Base-by-base conservation (phyloP, 805 yeast genomes). In the Pichia scutulata region DNA sequence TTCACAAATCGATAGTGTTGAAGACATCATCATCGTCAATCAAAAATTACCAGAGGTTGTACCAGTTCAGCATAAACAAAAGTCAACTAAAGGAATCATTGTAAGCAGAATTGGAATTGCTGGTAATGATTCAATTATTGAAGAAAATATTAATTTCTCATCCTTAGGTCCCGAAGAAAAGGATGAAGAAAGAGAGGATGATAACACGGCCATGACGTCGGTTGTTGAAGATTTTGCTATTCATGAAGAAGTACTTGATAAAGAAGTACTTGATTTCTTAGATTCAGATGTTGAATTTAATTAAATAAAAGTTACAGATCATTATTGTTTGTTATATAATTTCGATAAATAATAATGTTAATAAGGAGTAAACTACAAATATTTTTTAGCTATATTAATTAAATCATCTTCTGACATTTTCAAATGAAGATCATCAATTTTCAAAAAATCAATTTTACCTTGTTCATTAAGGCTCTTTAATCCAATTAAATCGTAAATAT, bases 341-440 rank as follows among this genome's bases (percentile, higher is more conserved):
- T 8, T 39, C 21, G 13, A 21, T 21, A 30, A 10, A 6, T 33
- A 16, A 4, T 44, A 30, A 46, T 26, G 24, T 19, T 7, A n/a
- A 23, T 10, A 41, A 14, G 14, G 22, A 19, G 7, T 30, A 30
- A 30, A 8, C 42, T 74, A 79, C 22, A 82, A 61, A 58, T 77
- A 82, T 48, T 63, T 62, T 16, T 54, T 52, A 3, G 77, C 76
- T 4, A 82, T 63, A 2, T 67, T 61, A 16, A 59, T 58, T 46
- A 85, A 64, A 51, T 78, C 75, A 2, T 68, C 70, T 7, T 81
- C 81, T 7, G 77, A 66, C n/a, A 86, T 74, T 25, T 68, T 66
- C 89, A 87, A 84, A 62, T 86, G 95, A 3, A 62, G 69, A 21
- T 76, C 87, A 48, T 80, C 77, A 19, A 85, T 70, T 9, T 65